These are phyloP conservation scores for Kalaharituber pfeilii DNA, from an alignment of 2,329 filamentous ascomycete genomes.

Conservation along the genomic window DNA sequence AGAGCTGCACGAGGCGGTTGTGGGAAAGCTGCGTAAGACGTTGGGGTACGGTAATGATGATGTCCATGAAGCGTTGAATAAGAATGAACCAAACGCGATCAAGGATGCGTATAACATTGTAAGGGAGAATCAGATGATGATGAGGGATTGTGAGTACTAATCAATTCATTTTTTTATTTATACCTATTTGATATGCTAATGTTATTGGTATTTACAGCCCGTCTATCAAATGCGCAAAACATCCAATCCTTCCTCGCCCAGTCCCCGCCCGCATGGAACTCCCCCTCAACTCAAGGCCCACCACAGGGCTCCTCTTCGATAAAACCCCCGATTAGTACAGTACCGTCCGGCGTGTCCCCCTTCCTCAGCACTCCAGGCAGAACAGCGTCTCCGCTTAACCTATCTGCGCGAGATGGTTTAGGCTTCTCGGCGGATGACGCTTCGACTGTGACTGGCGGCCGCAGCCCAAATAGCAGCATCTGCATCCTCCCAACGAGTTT, in stretches of 20 bases:
- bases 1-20: conserved; percentile 79
- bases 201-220: conserved; percentile 33
- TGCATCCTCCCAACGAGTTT: conserved; percentile 82
- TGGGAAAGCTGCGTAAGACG: conserved; percentile 88
- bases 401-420: background rate
- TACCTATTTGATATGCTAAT: conserved; percentile 22
- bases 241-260: conserved; percentile 38
- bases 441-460: conserved; percentile 16
- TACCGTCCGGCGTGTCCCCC: background rate
- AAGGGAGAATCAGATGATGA: conserved; percentile 93
- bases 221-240: conserved; percentile 36
- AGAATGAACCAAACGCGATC: conserved; percentile 88
- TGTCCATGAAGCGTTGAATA: conserved; percentile 82
- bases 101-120: conserved; percentile 99
- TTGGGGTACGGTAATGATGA: conserved; percentile 95
- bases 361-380: background rate
- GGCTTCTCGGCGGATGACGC: background rate
- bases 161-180: background rate
- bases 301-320: background rate
- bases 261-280: conserved; percentile 37
- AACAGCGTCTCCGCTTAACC: background rate
- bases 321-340: background rate
- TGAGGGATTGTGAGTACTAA: conserved; percentile 59
- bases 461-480: conserved; percentile 54
- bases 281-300: conserved; percentile 7